Conservation (phyloP, 2,329 filamentous ascomycete species). For the Aspergillus carbonarius region DNA sequence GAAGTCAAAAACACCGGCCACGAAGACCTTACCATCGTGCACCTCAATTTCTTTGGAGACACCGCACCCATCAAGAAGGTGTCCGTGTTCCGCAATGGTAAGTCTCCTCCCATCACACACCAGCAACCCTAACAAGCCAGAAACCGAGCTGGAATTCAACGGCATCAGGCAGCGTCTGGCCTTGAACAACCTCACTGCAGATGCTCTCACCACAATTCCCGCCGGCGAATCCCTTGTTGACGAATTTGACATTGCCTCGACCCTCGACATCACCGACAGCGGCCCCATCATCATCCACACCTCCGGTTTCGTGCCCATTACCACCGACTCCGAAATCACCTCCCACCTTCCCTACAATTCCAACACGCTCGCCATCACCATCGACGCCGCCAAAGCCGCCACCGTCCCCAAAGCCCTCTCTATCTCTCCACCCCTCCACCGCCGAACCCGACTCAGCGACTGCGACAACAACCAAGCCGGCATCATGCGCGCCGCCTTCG, state of each 20-base stretch:
- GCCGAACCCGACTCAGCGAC: conserved; percentile 55
- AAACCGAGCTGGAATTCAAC: conserved; percentile 30
- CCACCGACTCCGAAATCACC: conserved; percentile 52
- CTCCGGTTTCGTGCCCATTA: conserved; percentile 57
- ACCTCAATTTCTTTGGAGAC: conserved; percentile 39
- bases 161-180: conserved; percentile 32
- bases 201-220: conserved; percentile 31
- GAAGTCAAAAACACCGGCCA: conserved; percentile 36
- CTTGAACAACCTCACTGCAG: conserved; percentile 26
- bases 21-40: conserved; percentile 35
- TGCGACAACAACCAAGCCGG: conserved; percentile 53
- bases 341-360: conserved; percentile 58
- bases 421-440: conserved; percentile 14
- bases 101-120: neutral
- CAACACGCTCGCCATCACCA: conserved; percentile 57
- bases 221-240: conserved; percentile 31
- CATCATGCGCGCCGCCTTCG: conserved; percentile 52
- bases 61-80: conserved; percentile 37
- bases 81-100: conserved; percentile 33
- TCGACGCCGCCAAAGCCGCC: conserved; percentile 58
- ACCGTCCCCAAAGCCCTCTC: conserved; percentile 50
- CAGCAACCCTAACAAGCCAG: conserved; percentile 21
- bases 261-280: conserved; percentile 44
- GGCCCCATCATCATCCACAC: conserved; percentile 59
- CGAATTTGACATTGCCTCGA: conserved; percentile 37